Base-by-base conservation (phyloP, 768 basidiomycete genomes). In the Macrolepiota fuliginosa region DNA sequence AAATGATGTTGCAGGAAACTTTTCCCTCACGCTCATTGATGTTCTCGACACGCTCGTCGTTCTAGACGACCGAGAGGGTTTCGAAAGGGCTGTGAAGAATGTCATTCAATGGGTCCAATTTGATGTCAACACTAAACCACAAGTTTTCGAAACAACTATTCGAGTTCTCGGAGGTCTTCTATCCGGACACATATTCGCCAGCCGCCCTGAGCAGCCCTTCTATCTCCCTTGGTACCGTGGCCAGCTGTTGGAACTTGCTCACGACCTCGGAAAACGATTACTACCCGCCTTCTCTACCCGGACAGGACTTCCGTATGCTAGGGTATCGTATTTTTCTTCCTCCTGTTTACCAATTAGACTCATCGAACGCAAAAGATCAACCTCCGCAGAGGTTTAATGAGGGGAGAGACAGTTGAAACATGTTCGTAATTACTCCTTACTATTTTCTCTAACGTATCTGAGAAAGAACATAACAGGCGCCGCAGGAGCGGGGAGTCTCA, bases 71-170 rank as follows among this genome's bases (percentile, higher is more conserved):
- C 83, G 82, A 24, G 69, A 77, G 54, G 91, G 89, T 5, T 98
- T 97, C 68, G 90, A 92, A 67, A 78, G 77, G n/a, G 95, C 93
- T 2, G 89, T 98, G 55, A 85, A 83, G 62, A 85, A 91, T 64
- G 84, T 94, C 57, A 89, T 96, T 54, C 74, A 86, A 56, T 87
- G 84, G 81, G 91, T 97, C 40, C 88, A 88, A 0, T 98, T 97
- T 72, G 92, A 98, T 70, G 90, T 94, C 61, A 89, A 98, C 73
- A 94, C 93, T 45, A 93, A 88, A 73, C 94, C 97, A n/a, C 96
- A 99, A 80, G 90, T 98, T 3, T 99, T 99, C 69, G 96, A 99
- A 77, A 92, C 92, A 10, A 98, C 93, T 0, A 98, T 98, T 58
- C 87, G 96, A 27, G 93, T 95, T 5, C 78, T 99, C 9, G 97